Conservation (phyloP, 495 filamentous ascomycete species). For the Chaetomium tenue region DNA sequence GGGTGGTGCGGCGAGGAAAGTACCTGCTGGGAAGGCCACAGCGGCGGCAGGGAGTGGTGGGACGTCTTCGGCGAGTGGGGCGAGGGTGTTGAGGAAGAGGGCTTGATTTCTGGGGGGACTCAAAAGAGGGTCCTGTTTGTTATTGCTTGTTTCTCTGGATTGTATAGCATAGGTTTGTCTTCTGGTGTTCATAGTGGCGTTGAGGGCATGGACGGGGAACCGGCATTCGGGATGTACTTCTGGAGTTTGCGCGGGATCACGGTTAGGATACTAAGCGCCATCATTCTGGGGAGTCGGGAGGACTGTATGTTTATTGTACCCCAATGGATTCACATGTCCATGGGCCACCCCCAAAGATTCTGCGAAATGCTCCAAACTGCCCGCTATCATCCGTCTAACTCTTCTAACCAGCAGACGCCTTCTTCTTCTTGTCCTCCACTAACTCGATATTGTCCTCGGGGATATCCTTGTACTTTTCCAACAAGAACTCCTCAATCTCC, state of each 20-base stretch:
- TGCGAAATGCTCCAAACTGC: neutral
- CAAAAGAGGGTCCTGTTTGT: too few relatives aligned
- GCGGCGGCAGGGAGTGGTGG: slow-evolving; percentile 14
- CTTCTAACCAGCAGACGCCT: slow-evolving; percentile 30
- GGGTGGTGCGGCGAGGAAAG: slow-evolving; percentile 40
- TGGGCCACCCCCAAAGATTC: neutral
- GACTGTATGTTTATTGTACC: slow-evolving; percentile 7
- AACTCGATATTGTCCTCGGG: slow-evolving; percentile 93
- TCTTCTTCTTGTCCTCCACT: slow-evolving; percentile 90
- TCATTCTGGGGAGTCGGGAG: neutral
- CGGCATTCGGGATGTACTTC: neutral
- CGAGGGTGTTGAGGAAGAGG: slow-evolving; percentile 53
- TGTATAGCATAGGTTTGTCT: neutral
- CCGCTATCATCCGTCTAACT: neutral
- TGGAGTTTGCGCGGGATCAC: neutral
- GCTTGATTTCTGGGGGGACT: slow-evolving; percentile 25
- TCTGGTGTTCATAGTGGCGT: neutral
- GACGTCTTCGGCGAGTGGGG: slow-evolving; percentile 14
- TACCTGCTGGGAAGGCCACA: slow-evolving; percentile 37
- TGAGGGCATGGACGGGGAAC: neutral
- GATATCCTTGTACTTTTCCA: slow-evolving; percentile 79
- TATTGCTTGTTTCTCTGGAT: neutral
- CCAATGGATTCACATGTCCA: slow-evolving; percentile 8
- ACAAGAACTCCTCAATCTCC: slow-evolving; percentile 86
- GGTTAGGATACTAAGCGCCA: neutral